Evolutionary conservation across 2,329 filamentous ascomycete species (phyloP).

Genomic region (Reticulascus tulasneorum): DNA sequence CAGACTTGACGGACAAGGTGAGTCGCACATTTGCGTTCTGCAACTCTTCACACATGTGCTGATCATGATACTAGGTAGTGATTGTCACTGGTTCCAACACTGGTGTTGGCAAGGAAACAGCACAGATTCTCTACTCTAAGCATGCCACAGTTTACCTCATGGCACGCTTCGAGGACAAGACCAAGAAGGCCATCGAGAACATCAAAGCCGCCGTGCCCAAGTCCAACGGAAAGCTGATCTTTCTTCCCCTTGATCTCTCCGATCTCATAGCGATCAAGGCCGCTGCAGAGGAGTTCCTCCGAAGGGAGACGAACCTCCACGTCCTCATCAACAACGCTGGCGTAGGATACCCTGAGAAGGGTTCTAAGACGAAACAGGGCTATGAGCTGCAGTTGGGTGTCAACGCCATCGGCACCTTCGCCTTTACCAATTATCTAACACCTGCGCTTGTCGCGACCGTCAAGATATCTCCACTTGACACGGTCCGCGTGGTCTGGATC

Average conservation of each 20-base stretch:
- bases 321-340: constrained; percentile 41
- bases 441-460: constrained; percentile 27
- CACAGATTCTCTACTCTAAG: constrained; percentile 46
- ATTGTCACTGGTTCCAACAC: constrained; percentile 43
- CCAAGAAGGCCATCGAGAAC: constrained; percentile 35
- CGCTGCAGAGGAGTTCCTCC: constrained; percentile 24
- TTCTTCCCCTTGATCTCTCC: constrained; percentile 39
- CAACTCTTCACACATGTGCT: neutral
- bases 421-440: constrained; percentile 32
- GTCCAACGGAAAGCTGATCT: constrained; percentile 34
- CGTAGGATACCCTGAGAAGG: constrained; percentile 32
- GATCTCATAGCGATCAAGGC: constrained; percentile 28
- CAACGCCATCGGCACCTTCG: constrained; percentile 32
- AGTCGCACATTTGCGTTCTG: constrained; percentile 1
- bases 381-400: constrained; percentile 38
- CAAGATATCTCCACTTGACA: constrained; percentile 20
- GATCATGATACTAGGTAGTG: no score
- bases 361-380: constrained; percentile 32
- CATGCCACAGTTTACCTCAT: constrained; percentile 55
- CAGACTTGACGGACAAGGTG: constrained; percentile 32
- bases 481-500: constrained; percentile 26
- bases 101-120: constrained; percentile 47
- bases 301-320: constrained; percentile 26
- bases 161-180: constrained; percentile 40
- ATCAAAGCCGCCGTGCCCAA: constrained; percentile 31